phyloP scores from a whole-genome alignment of 1,284 basidiomycete genomes.

The Neotropicomus parvogracilis region DNA sequence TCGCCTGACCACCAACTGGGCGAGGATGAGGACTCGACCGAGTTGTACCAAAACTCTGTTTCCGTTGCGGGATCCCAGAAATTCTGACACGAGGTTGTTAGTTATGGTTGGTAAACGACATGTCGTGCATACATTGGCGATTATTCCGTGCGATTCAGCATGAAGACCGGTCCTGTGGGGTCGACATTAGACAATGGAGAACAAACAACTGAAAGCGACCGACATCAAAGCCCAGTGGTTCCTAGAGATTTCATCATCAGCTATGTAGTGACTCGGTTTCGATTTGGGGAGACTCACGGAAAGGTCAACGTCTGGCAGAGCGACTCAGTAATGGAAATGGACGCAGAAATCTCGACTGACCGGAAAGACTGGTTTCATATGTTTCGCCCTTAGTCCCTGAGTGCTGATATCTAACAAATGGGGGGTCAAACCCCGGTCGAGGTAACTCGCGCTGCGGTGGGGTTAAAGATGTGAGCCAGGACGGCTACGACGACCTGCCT shows the following conservation, averaged over 20 bases:
- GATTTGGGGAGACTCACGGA: conserved; percentile 54
- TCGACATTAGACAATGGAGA: conserved; percentile 1
- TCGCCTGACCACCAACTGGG: conserved; percentile 84
- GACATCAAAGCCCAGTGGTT: conserved; percentile 87
- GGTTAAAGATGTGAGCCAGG: conserved; percentile 3
- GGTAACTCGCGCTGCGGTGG: conserved; percentile 67
- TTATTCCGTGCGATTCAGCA: conserved; percentile 85
- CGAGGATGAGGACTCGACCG: conserved; percentile 58
- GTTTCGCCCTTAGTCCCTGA: conserved; percentile 79
- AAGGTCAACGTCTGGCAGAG: conserved; percentile 75
- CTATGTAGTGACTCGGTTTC: neutral
- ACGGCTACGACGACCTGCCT: conserved; percentile 44
- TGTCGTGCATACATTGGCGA: conserved; percentile 67
- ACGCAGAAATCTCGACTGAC: conserved; percentile 40
- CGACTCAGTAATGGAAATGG: conserved; percentile 4
- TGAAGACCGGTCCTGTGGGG: conserved; percentile 77
- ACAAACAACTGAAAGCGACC: conserved; percentile 12
- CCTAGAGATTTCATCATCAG: conserved; percentile 35
- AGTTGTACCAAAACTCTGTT: conserved; percentile 69
- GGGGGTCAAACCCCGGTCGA: conserved; percentile 78
- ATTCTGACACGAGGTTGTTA: conserved; percentile 46
- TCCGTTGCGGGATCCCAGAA: conserved; percentile 75
- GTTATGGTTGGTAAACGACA: neutral
- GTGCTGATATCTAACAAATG: conserved; percentile 75
- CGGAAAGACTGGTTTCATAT: conserved; percentile 83